These are phyloP conservation scores for Polygonum maritimum DNA, from an alignment of 148 eudicot genomes.

Conservation along the genomic window DNA sequence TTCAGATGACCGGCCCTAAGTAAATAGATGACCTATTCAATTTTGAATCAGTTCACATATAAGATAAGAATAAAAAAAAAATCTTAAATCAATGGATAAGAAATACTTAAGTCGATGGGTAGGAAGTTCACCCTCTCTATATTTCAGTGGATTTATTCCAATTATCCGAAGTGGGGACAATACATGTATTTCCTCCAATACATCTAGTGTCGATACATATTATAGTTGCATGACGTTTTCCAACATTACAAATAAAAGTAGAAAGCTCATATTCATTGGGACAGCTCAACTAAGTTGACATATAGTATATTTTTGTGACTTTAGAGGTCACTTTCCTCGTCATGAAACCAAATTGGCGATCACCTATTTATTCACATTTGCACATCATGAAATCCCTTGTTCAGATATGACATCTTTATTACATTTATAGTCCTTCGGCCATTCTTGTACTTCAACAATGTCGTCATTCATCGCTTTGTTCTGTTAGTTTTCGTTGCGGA, in stretches of 20 bases:
- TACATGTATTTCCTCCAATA: no score
- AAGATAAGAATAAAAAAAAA: no score
- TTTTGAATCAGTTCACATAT: no score
- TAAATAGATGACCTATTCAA: no score
- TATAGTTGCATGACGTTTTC: not conserved
- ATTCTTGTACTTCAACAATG: not conserved
- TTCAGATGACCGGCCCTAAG: no score
- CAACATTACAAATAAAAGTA: not conserved
- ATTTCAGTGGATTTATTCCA: no score
- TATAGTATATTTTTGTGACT: not conserved
- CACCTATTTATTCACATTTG: no score
- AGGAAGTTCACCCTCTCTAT: no score
- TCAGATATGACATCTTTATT: not conserved
- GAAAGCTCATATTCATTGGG: not conserved
- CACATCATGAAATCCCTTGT: not conserved
- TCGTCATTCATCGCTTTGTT: not conserved
- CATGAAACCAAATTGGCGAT: not conserved
- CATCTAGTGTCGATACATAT: not conserved
- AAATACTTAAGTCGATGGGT: no score
- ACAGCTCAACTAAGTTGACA: not conserved
- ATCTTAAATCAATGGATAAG: no score
- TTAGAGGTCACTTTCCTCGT: not conserved
- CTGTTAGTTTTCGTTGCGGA: no score
- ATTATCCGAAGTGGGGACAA: no score
- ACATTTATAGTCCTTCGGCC: not conserved